Percentiles rank a stretch among this genome's conserved stretches.
phyloP scores from a whole-genome alignment of 164 flowering plant genomes.

The Kalanchoe fedtschenkoi region DNA sequence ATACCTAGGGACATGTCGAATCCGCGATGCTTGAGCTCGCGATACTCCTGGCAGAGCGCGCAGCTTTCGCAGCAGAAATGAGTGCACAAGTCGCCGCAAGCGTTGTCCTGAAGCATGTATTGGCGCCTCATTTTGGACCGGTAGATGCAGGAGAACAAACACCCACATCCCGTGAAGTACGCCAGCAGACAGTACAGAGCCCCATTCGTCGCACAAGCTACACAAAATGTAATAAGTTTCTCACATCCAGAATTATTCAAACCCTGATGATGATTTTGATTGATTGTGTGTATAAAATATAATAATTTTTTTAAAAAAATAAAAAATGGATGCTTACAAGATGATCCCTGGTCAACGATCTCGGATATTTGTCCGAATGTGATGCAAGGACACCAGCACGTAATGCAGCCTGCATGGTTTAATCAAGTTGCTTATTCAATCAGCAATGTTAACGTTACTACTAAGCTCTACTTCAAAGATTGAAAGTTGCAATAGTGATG shows the following conservation, averaged over 20 bases:
- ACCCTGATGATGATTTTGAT: too few relatives aligned
- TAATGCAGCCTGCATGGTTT: background rate
- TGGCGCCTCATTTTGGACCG: constrained; percentile 3
- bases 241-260: too few relatives aligned
- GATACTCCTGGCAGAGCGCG: background rate
- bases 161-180: background rate
- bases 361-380: constrained; percentile 2
- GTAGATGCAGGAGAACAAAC: background rate
- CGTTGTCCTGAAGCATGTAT: background rate
- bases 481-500: too few relatives aligned
- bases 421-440: background rate
- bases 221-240: too few relatives aligned
- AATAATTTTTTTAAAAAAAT: too few relatives aligned
- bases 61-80: background rate
- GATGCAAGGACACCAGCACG: constrained; percentile 2
- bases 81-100: background rate
- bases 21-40: constrained; percentile 1
- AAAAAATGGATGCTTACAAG: background rate
- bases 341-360: background rate
- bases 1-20: background rate
- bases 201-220: background rate
- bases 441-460: background rate
- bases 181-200: background rate
- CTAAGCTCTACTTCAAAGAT: background rate
- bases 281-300: too few relatives aligned